These are phyloP conservation scores for Salix viminalis DNA, from an alignment of 345 rosid species.

Conservation along the genomic window DNA sequence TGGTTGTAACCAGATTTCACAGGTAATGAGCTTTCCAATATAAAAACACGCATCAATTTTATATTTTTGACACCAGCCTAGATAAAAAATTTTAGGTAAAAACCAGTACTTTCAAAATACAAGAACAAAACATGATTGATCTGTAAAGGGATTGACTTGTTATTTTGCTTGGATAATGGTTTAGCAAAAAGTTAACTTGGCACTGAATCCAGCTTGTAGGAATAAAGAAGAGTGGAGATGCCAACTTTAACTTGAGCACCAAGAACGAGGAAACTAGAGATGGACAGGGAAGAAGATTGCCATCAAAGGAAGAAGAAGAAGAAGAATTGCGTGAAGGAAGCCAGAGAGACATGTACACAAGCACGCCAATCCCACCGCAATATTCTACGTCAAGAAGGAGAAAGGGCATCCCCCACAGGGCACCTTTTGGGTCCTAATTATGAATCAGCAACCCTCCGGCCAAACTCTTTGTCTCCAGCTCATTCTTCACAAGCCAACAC, in stretches of 20 bases:
- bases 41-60: too few relatives aligned
- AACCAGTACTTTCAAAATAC: too few relatives aligned
- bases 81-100: too few relatives aligned
- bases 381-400: constrained; percentile 64
- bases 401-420: constrained; percentile 84
- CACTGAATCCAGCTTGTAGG: constrained; percentile 54
- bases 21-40: not conserved
- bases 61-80: too few relatives aligned
- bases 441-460: not conserved
- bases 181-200: not conserved
- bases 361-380: constrained; percentile 49
- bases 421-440: constrained; percentile 43
- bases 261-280: constrained; percentile 44
- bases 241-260: constrained; percentile 44
- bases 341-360: constrained; percentile 50
- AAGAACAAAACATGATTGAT: too few relatives aligned
- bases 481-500: constrained; percentile 14
- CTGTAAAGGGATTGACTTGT: not conserved
- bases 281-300: constrained; percentile 27
- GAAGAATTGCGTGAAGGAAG: constrained; percentile 63
- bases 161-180: not conserved
- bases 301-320: constrained; percentile 38
- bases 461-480: constrained; percentile 18
- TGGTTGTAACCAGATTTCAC: not conserved
- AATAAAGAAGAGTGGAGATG: constrained; percentile 57